Evolutionary conservation across 352 stramenopile species (phyloP).

Genomic region (Hyaloperonospora brassicae): DNA sequence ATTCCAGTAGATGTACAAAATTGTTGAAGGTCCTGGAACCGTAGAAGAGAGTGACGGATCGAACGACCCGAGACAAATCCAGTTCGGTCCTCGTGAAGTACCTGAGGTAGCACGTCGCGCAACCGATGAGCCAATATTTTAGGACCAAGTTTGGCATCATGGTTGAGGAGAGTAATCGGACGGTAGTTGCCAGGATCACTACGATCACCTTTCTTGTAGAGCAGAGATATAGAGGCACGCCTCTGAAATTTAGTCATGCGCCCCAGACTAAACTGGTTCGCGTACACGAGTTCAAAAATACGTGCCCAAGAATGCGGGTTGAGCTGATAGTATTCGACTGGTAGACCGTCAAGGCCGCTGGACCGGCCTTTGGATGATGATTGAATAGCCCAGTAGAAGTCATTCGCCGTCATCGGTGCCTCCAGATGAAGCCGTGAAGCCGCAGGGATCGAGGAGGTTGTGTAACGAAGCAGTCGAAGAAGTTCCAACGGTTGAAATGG

Average conservation of each 20-base stretch:
- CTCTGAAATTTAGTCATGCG: slow-evolving; percentile 11
- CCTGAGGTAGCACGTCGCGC: not conserved
- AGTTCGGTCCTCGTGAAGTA: slow-evolving; percentile 4
- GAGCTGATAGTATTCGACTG: slow-evolving; percentile 14
- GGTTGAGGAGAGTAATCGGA: slow-evolving; percentile 12
- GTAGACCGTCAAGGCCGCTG: slow-evolving; percentile 5
- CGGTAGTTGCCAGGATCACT: slow-evolving; percentile 5
- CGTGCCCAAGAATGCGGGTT: slow-evolving; percentile 1
- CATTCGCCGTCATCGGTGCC: too few relatives aligned
- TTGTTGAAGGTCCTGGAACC: not conserved
- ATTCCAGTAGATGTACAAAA: not conserved
- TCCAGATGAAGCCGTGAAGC: not conserved
- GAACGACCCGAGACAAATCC: slow-evolving; percentile 4
- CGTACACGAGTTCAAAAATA: slow-evolving; percentile 13
- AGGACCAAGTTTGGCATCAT: slow-evolving; percentile 15
- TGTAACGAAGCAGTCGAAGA: not conserved
- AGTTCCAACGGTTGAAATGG: not conserved
- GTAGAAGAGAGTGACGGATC: not conserved
- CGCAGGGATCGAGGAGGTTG: not conserved
- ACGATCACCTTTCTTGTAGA: slow-evolving; percentile 7
- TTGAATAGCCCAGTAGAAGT: slow-evolving; percentile 14
- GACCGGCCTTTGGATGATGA: slow-evolving; percentile 6
- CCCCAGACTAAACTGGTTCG: slow-evolving; percentile 1
- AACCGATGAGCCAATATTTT: slow-evolving; percentile 9
- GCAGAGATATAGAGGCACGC: slow-evolving; percentile 7